These are phyloP conservation scores for Talaromyces thailandensis DNA, from an alignment of 495 filamentous ascomycete genomes.

Conservation along the genomic window DNA sequence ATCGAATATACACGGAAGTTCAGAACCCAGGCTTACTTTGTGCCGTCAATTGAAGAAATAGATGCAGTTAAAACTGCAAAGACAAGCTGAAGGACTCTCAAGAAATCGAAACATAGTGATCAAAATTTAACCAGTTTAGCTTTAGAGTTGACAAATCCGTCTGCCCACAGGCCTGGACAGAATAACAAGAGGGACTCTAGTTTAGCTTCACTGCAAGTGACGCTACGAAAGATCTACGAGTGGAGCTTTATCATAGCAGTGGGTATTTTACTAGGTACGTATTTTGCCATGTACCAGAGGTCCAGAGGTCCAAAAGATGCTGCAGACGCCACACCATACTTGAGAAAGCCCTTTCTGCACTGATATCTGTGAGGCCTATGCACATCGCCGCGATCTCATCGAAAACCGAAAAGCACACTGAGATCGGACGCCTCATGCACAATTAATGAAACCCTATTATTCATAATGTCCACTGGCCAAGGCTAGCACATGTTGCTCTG, in stretches of 20 bases:
- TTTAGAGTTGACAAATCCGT: neutral
- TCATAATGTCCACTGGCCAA: neutral
- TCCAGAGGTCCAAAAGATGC: neutral
- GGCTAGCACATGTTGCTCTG: neutral
- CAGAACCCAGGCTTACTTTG: neutral
- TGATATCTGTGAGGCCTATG: neutral
- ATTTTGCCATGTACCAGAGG: neutral
- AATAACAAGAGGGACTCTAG: neutral
- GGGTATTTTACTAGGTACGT: neutral
- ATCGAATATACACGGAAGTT: neutral
- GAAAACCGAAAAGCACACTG: neutral
- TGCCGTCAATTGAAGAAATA: neutral
- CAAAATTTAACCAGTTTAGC: neutral
- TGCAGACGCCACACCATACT: neutral
- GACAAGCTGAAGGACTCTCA: neutral
- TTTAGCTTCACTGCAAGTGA: neutral
- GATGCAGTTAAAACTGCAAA: neutral
- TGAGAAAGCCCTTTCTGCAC: neutral
- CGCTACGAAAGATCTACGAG: neutral
- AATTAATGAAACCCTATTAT: neutral
- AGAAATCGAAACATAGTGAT: neutral
- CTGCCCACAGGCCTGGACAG: neutral
- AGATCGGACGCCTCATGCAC: neutral
- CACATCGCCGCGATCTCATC: neutral
- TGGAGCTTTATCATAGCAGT: neutral